Evolutionary conservation across 1,284 basidiomycete species (phyloP).

Genomic region (Apiotrichum gamsii): DNA sequence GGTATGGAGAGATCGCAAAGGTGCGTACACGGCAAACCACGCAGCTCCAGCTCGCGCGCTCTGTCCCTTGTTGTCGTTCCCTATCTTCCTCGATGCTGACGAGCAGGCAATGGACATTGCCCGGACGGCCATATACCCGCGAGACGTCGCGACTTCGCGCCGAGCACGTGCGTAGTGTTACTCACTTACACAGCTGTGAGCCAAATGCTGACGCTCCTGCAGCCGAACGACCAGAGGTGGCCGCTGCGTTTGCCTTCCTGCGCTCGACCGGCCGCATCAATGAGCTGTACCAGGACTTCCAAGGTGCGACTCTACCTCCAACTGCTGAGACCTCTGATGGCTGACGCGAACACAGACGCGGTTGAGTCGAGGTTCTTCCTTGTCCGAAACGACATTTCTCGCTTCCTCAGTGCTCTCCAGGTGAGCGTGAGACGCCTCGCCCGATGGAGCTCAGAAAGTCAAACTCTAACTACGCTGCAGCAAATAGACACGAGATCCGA

Average conservation of each 20-base stretch:
- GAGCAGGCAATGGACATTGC: constrained; percentile 22
- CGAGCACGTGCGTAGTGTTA: not conserved
- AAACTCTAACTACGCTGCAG: too few species aligned
- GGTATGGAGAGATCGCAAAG: constrained; percentile 21
- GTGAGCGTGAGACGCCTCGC: too few species aligned
- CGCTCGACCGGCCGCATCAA: constrained; percentile 8
- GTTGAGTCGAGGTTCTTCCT: constrained; percentile 34
- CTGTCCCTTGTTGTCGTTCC: too few species aligned
- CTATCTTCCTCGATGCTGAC: constrained; percentile 9
- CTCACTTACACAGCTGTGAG: too few species aligned
- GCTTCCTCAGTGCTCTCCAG: constrained; percentile 24
- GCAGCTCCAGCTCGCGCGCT: too few species aligned
- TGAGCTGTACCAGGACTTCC: constrained; percentile 29
- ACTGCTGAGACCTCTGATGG: too few species aligned
- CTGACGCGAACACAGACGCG: constrained; percentile 17
- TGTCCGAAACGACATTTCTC: constrained; percentile 30
- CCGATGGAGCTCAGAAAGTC: too few species aligned
- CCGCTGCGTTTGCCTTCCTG: constrained; percentile 22
- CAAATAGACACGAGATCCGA: too few species aligned
- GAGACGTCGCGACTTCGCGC: constrained; percentile 17
- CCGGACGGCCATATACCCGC: constrained; percentile 21
- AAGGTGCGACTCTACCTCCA: too few species aligned
- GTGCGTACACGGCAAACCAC: too few species aligned
- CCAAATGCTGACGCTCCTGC: too few species aligned
- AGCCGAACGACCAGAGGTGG: constrained; percentile 11